phyloP scores from a whole-genome alignment of 2,329 filamentous ascomycete species.

The Trichoderma sp. region DNA sequence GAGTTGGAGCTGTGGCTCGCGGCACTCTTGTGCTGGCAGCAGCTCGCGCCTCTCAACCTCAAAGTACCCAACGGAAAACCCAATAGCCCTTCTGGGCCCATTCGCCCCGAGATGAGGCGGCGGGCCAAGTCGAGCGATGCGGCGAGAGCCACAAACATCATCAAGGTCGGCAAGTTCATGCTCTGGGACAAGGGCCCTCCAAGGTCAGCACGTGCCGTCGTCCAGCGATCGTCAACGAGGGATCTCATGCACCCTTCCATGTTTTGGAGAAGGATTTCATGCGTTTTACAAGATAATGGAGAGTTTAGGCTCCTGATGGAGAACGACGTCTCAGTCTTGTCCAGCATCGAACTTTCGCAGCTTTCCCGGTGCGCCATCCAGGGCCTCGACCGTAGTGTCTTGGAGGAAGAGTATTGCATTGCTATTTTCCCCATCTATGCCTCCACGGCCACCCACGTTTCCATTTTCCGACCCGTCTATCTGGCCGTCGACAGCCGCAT shows the following conservation, averaged over 20 bases:
- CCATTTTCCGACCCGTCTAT: slow-evolving; percentile 84
- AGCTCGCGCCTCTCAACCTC: slow-evolving; percentile 62
- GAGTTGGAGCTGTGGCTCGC: slow-evolving; percentile 81
- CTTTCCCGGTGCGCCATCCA: slow-evolving; percentile 89
- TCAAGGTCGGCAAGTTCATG: slow-evolving; percentile 90
- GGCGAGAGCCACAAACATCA: slow-evolving; percentile 64
- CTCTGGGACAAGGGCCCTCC: slow-evolving; percentile 81
- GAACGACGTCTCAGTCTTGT: slow-evolving; percentile 76
- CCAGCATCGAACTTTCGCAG: slow-evolving; percentile 83
- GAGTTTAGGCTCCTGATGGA: slow-evolving; percentile 90
- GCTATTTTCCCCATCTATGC: slow-evolving; percentile 95
- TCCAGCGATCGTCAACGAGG: slow-evolving; percentile 58
- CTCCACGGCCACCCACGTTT: slow-evolving; percentile 68
- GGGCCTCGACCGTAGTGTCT: slow-evolving; percentile 82
- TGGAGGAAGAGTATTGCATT: slow-evolving; percentile 92
- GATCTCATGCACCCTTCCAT: slow-evolving; percentile 55
- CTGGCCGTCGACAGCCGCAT: slow-evolving; percentile 83
- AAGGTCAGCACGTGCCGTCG: slow-evolving; percentile 55
- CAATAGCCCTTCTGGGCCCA: slow-evolving; percentile 36
- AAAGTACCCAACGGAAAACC: slow-evolving; percentile 47
- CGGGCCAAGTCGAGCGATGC: slow-evolving; percentile 40
- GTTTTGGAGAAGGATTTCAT: slow-evolving; percentile 86
- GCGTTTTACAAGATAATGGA: slow-evolving; percentile 91
- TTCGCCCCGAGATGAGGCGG: slow-evolving; percentile 47
- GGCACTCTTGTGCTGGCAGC: slow-evolving; percentile 79